Evolutionary conservation across 768 basidiomycete species (phyloP), one percentile per base, ranked within the genome.

Genomic region (Lentinula guzmanii): DNA sequence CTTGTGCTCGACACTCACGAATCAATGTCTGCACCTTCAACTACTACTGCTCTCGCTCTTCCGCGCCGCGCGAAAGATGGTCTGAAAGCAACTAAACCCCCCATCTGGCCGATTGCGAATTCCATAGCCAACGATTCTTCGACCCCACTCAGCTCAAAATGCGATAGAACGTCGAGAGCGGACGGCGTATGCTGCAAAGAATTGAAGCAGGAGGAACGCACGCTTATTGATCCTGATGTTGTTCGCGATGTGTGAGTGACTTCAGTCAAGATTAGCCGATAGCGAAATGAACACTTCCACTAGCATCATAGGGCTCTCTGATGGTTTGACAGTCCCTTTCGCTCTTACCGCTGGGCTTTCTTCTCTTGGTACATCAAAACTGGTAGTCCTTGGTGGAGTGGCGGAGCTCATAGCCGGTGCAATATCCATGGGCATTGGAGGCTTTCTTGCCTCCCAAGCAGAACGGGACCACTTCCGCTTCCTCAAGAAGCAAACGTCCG

Each of bases 371-470:
- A 86, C 91, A 62, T 94, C 93, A 6, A 86, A 82, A 59, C 82
- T 98, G n/a, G 97, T 99, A 64, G 89, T 96, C 53, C 82, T 96
- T 33, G 96, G 94, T 58, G 97, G 97, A 15, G 76, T 97, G 39
- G 96, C 97, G 1, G 97, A 99, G 72, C 87, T 99, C 65, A 93
- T 96, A 61, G 93, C 95, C 1, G 97, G 97, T 5, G 92, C 95
- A 11, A 91, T 98, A 51, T 94, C 91, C 1, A 99, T 99, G 96
- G 97, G 97, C 63, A 91, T 99, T 43, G 97, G 97, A 58, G 96
- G 96, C 18, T 98, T 96, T 82, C 87, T 99, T 53, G 95, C 95
- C 2, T 94, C 95, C 1, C 93, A 99, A 74, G 90, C 96, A 34
- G 97, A 99, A 74, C 88, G 95, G 51, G 96, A 98, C 71, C 91